Evolutionary conservation across 169 alveolate genomes (phyloP), one percentile per base, ranked within the genome.

Genomic region (Plasmodium berghei): DNA sequence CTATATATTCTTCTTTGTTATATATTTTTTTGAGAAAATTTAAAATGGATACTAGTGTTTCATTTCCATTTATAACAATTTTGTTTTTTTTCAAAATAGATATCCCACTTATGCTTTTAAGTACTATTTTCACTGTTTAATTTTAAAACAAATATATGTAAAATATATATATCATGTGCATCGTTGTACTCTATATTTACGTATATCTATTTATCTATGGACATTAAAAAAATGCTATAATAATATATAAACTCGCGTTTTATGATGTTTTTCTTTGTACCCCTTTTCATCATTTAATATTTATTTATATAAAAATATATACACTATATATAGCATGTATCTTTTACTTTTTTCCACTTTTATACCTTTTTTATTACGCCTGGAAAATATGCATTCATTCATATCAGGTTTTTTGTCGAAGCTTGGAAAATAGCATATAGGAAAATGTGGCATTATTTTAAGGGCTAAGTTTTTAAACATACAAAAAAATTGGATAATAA

Each of bases 401-500:
- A 74, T 74, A 74, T 74, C 74, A n/a, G 88, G 88, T 67, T 74
- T 74, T 67, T 59, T 74, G 28, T 61, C 73, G 48, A 74, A 74
- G 10, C 46, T 28, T 9, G 88, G 88, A 45, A 74, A 42, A 74
- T 74, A 73, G 40, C 40, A 66, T 61, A 61, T 61, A 22, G 46
- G 24, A 16, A 34, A 54, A 54, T 74, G 46, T 61, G 88, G 10
- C 88, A 74, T 74, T 61, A 20, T 74, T 74, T 74, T 45, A 62
- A 67, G 26, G 59, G n/a, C 22, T 55, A 46, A 5, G 12, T 45
- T 26, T 71, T 49, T 10, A 59, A 12, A 63, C 6, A 40, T 46
- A 58, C 18, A 58, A 18, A 46, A 16, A 22, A 18, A 52, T 54
- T 24, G 8, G 0, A 34, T 34, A 34, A 34, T 34, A 34, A 34